Evolutionary conservation across 179 eudicot species (phyloP), one percentile per base, ranked within the genome.

Genomic region (Sideroxylon spinosum): DNA sequence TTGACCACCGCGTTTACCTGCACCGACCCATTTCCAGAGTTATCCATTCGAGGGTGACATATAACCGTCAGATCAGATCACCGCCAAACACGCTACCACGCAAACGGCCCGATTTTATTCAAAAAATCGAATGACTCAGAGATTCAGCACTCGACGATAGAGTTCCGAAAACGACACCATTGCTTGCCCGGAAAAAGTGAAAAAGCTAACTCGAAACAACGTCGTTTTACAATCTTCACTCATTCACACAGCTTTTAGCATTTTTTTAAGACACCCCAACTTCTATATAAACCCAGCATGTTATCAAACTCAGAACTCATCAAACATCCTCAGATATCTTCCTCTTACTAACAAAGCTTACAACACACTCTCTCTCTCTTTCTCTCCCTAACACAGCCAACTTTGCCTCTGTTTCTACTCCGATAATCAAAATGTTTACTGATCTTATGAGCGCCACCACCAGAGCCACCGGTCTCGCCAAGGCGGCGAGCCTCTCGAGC

Each of bases 401-500:
- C 4, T 37, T 19, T 25, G 46, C 55, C 49, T 32, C n/a, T 17
- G 16, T n/a, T 67, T 32, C 32, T 14, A 9, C 11, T 28, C 9
- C 11, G 23, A 37, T 0, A 61, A 61, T 37, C 28, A 9, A 71
- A 73, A 76, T 76, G 79, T 73, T 63, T 68, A 28, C 8, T n/a
- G 60, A 50, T 26, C 71, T 76, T 32, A 14, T 67, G 50, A 66
- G 19, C 13, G 61, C 4, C 4, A 9, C 46, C 60, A 49, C 52
- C 6, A 78, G 23, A 14, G 71, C 66, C 1, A 25, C 74, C 0
- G 9, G 46, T 9, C 76, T 80, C 2, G 75, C 74, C 10, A 80
- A 80, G 82, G 75, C 79, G 10, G 79, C 75, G 5, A 68, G 79
- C 64, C 50, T 80, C 12, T 26, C 71, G 4, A 76, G 79, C 79